A percentile compares a stretch with the other conserved stretches of the same genome.
phyloP scores from a whole-genome alignment of 1,139 yeast species.

The Protomyces inouyei region DNA sequence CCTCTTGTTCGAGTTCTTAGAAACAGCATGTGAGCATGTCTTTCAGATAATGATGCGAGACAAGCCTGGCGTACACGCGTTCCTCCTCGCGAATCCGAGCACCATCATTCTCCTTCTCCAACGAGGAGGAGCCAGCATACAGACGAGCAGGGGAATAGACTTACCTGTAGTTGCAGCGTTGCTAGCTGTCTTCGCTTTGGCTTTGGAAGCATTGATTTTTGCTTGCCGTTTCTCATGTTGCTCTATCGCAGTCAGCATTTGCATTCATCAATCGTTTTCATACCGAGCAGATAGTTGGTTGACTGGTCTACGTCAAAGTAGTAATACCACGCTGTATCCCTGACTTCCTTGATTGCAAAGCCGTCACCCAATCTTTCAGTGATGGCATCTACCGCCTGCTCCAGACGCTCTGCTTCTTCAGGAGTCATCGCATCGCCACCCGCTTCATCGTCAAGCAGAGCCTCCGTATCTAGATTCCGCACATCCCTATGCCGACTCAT shows the following conservation, averaged over 20 bases:
- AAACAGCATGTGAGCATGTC: background rate
- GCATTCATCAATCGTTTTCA: conserved; percentile 23
- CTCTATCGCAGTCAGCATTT: conserved; percentile 13
- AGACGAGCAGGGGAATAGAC: conserved; percentile 8
- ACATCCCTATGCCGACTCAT: conserved; percentile 29
- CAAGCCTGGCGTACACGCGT: background rate
- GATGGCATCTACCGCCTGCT: conserved; percentile 21
- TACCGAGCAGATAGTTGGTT: conserved; percentile 49
- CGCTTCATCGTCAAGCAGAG: conserved; percentile 20
- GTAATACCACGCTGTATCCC: conserved; percentile 58
- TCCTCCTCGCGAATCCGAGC: background rate
- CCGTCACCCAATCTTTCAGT: conserved; percentile 13
- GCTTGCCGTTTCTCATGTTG: conserved; percentile 28
- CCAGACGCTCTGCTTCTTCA: conserved; percentile 13
- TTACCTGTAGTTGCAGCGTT: conserved; percentile 30
- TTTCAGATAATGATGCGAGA: background rate
- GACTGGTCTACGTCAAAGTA: conserved; percentile 57
- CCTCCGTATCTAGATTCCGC: conserved; percentile 28
- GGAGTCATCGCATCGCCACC: conserved; percentile 2
- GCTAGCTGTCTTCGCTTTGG: conserved; percentile 14
- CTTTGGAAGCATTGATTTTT: conserved; percentile 21
- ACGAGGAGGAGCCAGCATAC: background rate
- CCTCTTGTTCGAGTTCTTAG: background rate
- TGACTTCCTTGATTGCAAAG: conserved; percentile 40
- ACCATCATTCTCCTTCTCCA: background rate